Conservation (phyloP, 306 rosid species). For the Sphenostylis stenocarpa region DNA sequence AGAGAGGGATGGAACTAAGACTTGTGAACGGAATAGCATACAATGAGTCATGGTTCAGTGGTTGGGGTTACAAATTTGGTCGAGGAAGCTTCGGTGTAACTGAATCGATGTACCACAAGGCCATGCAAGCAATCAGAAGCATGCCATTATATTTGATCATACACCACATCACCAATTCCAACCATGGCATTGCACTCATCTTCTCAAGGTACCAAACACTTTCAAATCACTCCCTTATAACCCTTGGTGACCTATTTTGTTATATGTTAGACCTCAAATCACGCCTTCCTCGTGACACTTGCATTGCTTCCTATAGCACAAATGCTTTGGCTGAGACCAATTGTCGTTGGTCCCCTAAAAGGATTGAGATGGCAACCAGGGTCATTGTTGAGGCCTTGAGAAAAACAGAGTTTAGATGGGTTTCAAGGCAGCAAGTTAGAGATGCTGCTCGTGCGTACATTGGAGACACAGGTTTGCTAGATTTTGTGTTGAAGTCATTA, state of each 20-base stretch:
- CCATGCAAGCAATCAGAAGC: conserved; percentile 69
- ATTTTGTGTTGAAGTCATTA: conserved; percentile 74
- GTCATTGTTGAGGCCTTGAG: conserved; percentile 70
- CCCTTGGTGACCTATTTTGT: conserved; percentile 63
- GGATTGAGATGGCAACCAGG: conserved; percentile 70
- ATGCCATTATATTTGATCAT: conserved; percentile 57
- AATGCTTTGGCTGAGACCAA: conserved; percentile 45
- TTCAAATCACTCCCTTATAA: conserved; percentile 67
- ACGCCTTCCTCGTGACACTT: conserved; percentile 52
- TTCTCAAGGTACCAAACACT: conserved; percentile 71
- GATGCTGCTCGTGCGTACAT: conserved; percentile 73
- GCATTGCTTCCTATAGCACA: conserved; percentile 33
- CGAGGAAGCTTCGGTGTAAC: conserved; percentile 69
- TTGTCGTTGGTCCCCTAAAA: conserved; percentile 83
- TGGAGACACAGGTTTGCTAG: conserved; percentile 77
- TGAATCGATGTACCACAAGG: conserved; percentile 62
- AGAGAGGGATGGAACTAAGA: conserved; percentile 75
- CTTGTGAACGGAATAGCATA: conserved; percentile 71
- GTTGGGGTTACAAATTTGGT: conserved; percentile 81
- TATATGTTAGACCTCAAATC: conserved; percentile 81
- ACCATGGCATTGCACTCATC: conserved; percentile 55
- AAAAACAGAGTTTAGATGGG: conserved; percentile 61
- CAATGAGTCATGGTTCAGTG: conserved; percentile 72
- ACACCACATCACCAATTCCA: conserved; percentile 46
- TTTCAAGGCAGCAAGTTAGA: conserved; percentile 85